Evolutionary conservation across 192 early-diverging fungal genomes (phyloP), one percentile per base, ranked within the genome.

Genomic region (Spizellomyces sp.): DNA sequence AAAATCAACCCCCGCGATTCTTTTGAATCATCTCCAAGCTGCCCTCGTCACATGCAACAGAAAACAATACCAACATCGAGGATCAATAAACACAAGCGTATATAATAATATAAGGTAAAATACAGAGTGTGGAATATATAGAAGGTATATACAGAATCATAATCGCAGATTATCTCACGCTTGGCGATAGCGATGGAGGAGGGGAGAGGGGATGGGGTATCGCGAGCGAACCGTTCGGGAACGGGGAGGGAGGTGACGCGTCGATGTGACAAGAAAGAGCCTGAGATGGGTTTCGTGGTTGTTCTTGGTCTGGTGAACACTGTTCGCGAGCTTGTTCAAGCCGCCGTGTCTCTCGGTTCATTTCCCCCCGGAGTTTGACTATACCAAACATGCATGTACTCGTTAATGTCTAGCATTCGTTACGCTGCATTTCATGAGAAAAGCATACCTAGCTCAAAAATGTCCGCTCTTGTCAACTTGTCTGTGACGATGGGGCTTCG

Each of bases 261-360:
- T 58, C 21, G 17, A 45, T 3, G 59, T 1, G 4, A 27, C 10
- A 22, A 41, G 22, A 41, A 61, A 41, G 59, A 19, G 59, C 10
- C 4, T 15, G 63, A 64, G 63, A 64, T 42, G 63, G 12, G 9
- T 10, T 10, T 12, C 19, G 15, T 41, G 7, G 62, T 66, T 17
- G 64, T 50, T 19, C 22, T 42, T 62, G 61, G 61, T n/a, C 42
- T n/a, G 19, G 3, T 8, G 15, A 45, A 44, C 4, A n/a, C 42
- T 52, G 47, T 4, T 66, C 64, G 46, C 64, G 44, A 21, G 8
- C 46, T 41, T 66, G 15, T 4, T 66, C 64, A 15, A n/a, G 27
- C 12, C 64, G 64, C 54, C 54, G 48, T 12, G 64, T 66, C 45
- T 66, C 64, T 45, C 64, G 44, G 46, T 9, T 66, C 46, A 66